Conservation (phyloP, 345 rosid genomes). For the Hypericum perforatum region DNA sequence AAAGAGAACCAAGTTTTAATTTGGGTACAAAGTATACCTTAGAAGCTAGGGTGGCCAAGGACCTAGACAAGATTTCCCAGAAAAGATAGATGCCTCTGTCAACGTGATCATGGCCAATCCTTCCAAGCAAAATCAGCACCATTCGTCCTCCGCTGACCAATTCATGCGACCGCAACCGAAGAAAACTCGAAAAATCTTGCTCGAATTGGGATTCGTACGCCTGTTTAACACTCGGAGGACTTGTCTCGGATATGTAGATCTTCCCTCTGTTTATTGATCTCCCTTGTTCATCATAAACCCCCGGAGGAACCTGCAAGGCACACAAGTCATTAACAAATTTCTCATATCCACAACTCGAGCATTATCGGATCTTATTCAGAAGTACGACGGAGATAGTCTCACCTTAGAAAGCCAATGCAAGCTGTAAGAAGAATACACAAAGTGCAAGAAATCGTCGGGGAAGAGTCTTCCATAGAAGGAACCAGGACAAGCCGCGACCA, state of each 20-base stretch:
- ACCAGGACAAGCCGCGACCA: slow-evolving; percentile 57
- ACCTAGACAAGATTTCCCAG: slow-evolving; percentile 63
- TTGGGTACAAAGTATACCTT: slow-evolving; percentile 16
- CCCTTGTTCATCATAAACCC: slow-evolving; percentile 50
- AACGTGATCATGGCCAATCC: slow-evolving; percentile 46
- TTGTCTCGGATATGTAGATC: slow-evolving; percentile 46
- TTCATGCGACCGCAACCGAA: slow-evolving; percentile 53
- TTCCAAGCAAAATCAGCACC: slow-evolving; percentile 63
- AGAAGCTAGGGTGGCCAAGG: slow-evolving; percentile 40
- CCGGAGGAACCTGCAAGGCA: slow-evolving; percentile 51
- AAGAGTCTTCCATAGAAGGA: slow-evolving; percentile 82
- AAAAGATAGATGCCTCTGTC: slow-evolving; percentile 84
- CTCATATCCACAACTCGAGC: no score
- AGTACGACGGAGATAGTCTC: neutral
- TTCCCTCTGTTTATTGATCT: slow-evolving; percentile 63
- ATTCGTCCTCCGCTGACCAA: slow-evolving; percentile 43
- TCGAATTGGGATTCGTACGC: slow-evolving; percentile 64
- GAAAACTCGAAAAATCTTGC: slow-evolving; percentile 62
- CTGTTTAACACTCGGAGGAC: slow-evolving; percentile 48
- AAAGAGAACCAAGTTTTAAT: neutral
- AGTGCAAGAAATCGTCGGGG: slow-evolving; percentile 56
- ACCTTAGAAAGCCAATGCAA: slow-evolving; percentile 97
- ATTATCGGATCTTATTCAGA: neutral
- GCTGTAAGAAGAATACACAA: slow-evolving; percentile 59
- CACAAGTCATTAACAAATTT: neutral